phyloP scores from a whole-genome alignment of 2,329 filamentous ascomycete species.

The Fusarium mexicanum region DNA sequence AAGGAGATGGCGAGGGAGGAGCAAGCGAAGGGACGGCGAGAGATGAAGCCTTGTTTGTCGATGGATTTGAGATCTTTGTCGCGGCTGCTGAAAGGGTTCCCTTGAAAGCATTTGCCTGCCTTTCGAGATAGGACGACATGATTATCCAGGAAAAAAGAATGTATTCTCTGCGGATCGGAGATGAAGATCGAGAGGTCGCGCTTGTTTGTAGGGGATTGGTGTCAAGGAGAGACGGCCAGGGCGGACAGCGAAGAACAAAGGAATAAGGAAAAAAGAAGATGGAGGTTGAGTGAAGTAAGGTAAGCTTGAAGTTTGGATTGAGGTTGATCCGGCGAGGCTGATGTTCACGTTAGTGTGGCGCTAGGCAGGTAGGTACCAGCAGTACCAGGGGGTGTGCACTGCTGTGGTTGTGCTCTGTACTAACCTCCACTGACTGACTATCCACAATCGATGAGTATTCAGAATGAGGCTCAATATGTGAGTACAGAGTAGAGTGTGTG shows the following conservation, averaged over 20 bases:
- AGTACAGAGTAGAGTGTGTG: background rate
- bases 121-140: conserved; percentile 72
- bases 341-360: conserved; percentile 30
- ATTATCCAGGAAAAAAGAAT: conserved; percentile 38
- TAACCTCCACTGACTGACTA: background rate
- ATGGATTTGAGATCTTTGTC: conserved; percentile 66
- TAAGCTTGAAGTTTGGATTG: conserved; percentile 31
- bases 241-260: conserved; percentile 14
- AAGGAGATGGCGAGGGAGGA: conserved; percentile 71
- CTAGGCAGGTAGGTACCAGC: background rate
- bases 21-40: conserved; percentile 52
- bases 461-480: background rate
- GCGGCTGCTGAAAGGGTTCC: conserved; percentile 71
- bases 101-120: conserved; percentile 70
- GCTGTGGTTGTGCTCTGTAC: background rate
- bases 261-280: conserved; percentile 11
- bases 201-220: background rate
- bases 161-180: background rate
- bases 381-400: background rate
- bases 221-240: conserved; percentile 18
- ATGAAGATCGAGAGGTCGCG: background rate
- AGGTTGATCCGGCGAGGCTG: conserved; percentile 43
- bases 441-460: background rate
- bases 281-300: conserved; percentile 6
- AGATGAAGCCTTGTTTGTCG: conserved; percentile 47